These are phyloP conservation scores for Melanomma pulvis-pyrius DNA, from an alignment of 495 filamentous ascomycete species.

Conservation along the genomic window DNA sequence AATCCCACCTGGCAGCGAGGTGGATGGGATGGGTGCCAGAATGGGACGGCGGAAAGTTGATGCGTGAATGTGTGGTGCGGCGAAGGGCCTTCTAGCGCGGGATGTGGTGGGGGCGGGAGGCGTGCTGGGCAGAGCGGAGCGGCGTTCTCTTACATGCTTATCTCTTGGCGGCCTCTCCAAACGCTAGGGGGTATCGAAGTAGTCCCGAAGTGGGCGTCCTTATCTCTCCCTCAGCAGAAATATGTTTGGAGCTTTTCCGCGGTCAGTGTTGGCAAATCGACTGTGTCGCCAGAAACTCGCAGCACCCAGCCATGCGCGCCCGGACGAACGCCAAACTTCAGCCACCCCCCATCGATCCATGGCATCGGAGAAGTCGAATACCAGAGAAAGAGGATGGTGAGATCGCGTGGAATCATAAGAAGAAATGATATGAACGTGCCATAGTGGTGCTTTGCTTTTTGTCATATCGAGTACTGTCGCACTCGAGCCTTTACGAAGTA, in stretches of 20 bases:
- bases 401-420: not conserved
- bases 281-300: constrained; percentile 20
- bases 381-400: not conserved
- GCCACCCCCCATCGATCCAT: not conserved
- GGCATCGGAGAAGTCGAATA: not conserved
- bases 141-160: constrained; percentile 23
- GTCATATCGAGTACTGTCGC: not conserved
- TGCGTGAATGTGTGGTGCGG: constrained; percentile 7
- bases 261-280: constrained; percentile 33
- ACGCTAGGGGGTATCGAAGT: not conserved
- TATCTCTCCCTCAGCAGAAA: constrained; percentile 17
- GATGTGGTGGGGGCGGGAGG: constrained; percentile 25
- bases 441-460: not conserved
- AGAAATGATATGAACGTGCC: too few relatives aligned
- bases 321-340: constrained; percentile 7
- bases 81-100: constrained; percentile 6
- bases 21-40: not conserved
- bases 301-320: not conserved
- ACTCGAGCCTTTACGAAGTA: not conserved
- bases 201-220: constrained; percentile 11
- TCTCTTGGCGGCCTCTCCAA: constrained; percentile 20
- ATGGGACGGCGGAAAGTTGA: constrained; percentile 5
- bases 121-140: constrained; percentile 16
- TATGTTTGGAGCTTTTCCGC: constrained; percentile 26
- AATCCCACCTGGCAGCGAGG: not conserved